These are phyloP conservation scores for Neurospora sp. DNA, from an alignment of 495 filamentous ascomycete species.

Conservation along the genomic window DNA sequence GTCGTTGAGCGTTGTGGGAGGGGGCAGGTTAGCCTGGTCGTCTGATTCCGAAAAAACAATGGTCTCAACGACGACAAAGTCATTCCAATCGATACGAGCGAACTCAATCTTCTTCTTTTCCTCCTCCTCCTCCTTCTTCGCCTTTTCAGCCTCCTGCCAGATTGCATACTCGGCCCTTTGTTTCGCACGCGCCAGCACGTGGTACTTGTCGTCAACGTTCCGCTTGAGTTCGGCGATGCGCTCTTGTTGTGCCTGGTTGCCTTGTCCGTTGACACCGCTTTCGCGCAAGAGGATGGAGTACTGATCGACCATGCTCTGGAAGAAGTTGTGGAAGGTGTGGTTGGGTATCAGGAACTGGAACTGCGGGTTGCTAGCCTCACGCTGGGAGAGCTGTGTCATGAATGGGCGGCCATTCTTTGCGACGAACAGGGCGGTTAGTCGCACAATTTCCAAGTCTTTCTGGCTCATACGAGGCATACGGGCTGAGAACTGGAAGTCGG, in stretches of 20 bases:
- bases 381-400: slow-evolving; percentile 77
- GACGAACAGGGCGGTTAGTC: slow-evolving; percentile 79
- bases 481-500: slow-evolving; percentile 87
- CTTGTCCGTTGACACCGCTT: slow-evolving; percentile 57
- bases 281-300: slow-evolving; percentile 74
- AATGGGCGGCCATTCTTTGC: slow-evolving; percentile 85
- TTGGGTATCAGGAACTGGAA: slow-evolving; percentile 96
- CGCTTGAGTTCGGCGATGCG: slow-evolving; percentile 63
- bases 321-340: slow-evolving; percentile 92
- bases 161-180: slow-evolving; percentile 80
- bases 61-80: slow-evolving; percentile 93
- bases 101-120: slow-evolving; percentile 79
- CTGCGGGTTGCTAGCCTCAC: slow-evolving; percentile 85
- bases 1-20: slow-evolving; percentile 80
- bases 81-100: slow-evolving; percentile 94
- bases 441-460: slow-evolving; percentile 87
- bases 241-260: slow-evolving; percentile 54
- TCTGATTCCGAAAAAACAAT: slow-evolving; percentile 88
- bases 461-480: slow-evolving; percentile 96
- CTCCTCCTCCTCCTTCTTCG: slow-evolving; percentile 78
- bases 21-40: slow-evolving; percentile 75
- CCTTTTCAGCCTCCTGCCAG: slow-evolving; percentile 75
- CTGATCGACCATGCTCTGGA: slow-evolving; percentile 83
- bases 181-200: slow-evolving; percentile 69
- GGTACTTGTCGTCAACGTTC: slow-evolving; percentile 71